Evolutionary conservation across 345 rosid species (phyloP).

Genomic region (Eucalyptus sp.): DNA sequence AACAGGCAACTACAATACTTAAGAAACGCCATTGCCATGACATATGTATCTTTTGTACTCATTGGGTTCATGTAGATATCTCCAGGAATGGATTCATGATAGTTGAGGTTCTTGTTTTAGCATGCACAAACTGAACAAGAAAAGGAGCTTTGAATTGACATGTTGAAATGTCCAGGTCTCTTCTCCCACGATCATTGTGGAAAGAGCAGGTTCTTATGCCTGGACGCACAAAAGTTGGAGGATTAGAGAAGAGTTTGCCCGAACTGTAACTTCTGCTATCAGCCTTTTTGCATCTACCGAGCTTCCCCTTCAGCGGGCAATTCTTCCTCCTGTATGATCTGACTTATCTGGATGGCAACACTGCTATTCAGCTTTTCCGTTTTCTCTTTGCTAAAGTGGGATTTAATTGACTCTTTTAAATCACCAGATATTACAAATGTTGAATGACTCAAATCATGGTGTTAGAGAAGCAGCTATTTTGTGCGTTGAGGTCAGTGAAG

Average conservation of each 20-base stretch:
- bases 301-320: slow-evolving; percentile 93
- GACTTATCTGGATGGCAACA: neutral
- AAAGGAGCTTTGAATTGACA: neutral
- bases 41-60: neutral
- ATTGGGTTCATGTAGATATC: neutral
- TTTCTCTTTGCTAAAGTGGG: neutral
- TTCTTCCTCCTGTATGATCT: slow-evolving; percentile 76
- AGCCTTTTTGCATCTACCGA: slow-evolving; percentile 89
- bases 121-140: neutral
- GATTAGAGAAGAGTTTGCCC: slow-evolving; percentile 89
- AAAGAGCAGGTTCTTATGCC: slow-evolving; percentile 95
- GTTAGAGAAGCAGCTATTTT: slow-evolving; percentile 90
- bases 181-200: slow-evolving; percentile 93
- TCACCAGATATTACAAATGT: slow-evolving; percentile 81
- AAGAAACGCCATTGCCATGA: neutral
- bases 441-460: slow-evolving; percentile 76
- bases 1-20: neutral
- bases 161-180: slow-evolving; percentile 53
- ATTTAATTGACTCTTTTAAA: neutral
- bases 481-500: slow-evolving; percentile 71
- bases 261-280: slow-evolving; percentile 89
- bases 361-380: neutral
- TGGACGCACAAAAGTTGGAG: slow-evolving; percentile 99
- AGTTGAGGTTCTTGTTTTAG: neutral
- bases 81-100: neutral